Evolutionary conservation across 352 stramenopile genomes (phyloP).

Genomic region (Globisporangium camurandrum): DNA sequence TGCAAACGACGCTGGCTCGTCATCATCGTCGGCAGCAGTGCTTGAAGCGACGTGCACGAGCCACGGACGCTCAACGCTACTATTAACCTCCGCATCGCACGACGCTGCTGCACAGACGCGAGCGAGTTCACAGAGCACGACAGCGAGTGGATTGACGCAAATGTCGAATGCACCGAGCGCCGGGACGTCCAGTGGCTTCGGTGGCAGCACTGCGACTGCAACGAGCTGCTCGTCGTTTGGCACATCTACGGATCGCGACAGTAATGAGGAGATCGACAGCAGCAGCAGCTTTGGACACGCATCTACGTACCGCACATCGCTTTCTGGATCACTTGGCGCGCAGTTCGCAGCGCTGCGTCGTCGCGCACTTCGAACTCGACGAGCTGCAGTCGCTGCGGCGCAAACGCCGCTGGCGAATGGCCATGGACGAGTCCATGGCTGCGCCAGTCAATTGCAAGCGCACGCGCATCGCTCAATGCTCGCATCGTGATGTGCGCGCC

Average conservation of each 20-base stretch:
- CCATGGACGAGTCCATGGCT: not conserved
- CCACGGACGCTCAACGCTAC: not conserved
- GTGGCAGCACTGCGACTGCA: constrained; percentile 9
- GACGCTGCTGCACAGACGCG: constrained; percentile 1
- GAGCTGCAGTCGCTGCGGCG: constrained; percentile 7
- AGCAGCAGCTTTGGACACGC: not conserved
- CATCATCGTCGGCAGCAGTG: not conserved
- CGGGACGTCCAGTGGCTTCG: not conserved
- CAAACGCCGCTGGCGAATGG: not conserved
- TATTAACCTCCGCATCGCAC: too few species aligned
- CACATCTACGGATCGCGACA: not conserved
- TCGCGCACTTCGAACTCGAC: constrained; percentile 36
- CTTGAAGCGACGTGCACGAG: not conserved
- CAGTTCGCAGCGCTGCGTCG: not conserved
- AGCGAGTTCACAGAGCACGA: constrained; percentile 4
- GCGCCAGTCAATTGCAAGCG: constrained; percentile 9
- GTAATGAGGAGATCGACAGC: not conserved
- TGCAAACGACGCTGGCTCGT: not conserved
- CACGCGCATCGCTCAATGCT: constrained; percentile 3
- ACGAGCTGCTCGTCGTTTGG: constrained; percentile 2
- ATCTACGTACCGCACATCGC: constrained; percentile 1
- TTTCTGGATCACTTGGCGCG: constrained; percentile 6
- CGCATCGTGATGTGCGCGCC: constrained; percentile 32
- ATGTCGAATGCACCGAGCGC: constrained; percentile 11
- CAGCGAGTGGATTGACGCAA: constrained; percentile 9